These are phyloP conservation scores for Eucalyptus guilfoylei DNA, from an alignment of 345 rosid genomes.

Conservation along the genomic window DNA sequence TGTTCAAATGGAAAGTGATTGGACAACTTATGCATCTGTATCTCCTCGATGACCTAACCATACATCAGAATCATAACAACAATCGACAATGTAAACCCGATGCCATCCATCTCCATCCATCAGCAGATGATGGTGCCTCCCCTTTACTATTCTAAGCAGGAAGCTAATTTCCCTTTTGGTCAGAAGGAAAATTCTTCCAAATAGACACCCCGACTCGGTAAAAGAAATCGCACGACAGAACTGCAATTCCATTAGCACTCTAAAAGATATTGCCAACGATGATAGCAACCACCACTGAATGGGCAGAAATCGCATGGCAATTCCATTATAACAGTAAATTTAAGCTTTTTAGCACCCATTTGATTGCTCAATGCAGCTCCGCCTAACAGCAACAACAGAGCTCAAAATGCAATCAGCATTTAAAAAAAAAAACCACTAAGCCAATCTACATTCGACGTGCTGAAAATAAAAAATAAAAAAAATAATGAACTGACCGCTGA, in stretches of 20 bases:
- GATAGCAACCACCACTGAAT: background rate
- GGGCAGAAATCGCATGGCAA: background rate
- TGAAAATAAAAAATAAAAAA: background rate
- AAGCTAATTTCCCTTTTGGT: background rate
- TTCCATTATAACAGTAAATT: background rate
- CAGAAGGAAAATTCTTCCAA: background rate
- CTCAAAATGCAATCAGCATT: background rate
- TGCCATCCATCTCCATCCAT: background rate
- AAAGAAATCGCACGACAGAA: background rate
- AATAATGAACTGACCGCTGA: constrained; percentile 37
- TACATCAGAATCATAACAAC: background rate
- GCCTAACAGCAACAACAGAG: background rate
- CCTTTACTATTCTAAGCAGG: background rate
- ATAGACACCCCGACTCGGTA: background rate
- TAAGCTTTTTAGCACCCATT: background rate
- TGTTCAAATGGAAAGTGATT: background rate
- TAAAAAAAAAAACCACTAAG: background rate
- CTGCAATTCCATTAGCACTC: background rate
- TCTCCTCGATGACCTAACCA: background rate
- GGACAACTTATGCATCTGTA: background rate
- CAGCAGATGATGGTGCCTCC: background rate
- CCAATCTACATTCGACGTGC: background rate
- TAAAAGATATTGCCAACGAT: background rate
- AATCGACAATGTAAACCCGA: background rate
- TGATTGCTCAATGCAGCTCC: background rate